These are phyloP conservation scores for Globisporangium lucens DNA, from an alignment of 352 stramenopile species.

Conservation along the genomic window DNA sequence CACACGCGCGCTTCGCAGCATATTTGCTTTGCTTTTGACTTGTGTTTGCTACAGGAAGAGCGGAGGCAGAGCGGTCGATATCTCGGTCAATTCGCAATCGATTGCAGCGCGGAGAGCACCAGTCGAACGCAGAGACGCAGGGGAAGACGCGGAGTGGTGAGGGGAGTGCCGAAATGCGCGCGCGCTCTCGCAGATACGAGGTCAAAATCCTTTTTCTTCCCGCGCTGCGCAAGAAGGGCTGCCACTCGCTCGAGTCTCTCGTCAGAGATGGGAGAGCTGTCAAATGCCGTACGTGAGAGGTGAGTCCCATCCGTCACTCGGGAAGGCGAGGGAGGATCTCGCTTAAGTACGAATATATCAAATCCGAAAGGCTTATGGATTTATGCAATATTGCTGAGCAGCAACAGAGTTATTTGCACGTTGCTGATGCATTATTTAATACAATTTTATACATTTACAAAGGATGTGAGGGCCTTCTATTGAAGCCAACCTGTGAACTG, in stretches of 20 bases:
- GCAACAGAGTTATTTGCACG: no score
- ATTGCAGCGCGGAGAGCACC: constrained; percentile 6
- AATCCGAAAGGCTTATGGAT: not conserved
- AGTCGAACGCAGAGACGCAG: not conserved
- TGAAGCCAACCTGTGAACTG: not conserved
- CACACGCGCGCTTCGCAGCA: constrained; percentile 12
- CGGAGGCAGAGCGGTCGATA: not conserved
- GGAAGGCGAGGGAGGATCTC: not conserved
- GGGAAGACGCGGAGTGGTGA: not conserved
- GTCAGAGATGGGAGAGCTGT: not conserved
- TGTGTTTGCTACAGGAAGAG: not conserved
- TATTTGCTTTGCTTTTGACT: not conserved
- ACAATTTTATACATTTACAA: not conserved
- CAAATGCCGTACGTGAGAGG: not conserved
- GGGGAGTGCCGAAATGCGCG: not conserved
- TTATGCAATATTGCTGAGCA: not conserved
- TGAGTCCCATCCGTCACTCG: not conserved
- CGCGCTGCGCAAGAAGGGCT: not conserved
- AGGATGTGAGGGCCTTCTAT: not conserved
- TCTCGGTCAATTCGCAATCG: not conserved
- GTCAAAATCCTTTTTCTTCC: not conserved
- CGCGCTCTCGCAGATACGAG: not conserved
- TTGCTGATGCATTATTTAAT: not conserved
- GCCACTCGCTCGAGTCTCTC: not conserved
- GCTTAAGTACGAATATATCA: not conserved